A percentile compares a stretch with the other conserved stretches of the same genome.
Conservation (phyloP, 129 eudicot genomes). For the Arctium lappa region DNA sequence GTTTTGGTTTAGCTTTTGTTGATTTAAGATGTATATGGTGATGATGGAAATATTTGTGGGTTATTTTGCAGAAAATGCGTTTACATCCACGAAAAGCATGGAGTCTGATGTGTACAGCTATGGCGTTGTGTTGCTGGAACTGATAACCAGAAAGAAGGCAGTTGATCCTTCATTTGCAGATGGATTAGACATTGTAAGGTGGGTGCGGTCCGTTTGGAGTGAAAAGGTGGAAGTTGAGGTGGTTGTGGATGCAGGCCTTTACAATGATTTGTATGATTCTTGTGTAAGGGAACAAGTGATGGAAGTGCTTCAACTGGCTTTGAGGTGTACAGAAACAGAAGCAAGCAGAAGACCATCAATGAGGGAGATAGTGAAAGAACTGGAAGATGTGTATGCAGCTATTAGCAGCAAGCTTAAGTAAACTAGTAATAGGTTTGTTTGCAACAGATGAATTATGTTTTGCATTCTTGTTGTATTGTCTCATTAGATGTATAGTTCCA, state of each 20-base stretch:
- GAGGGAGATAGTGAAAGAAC: slow-evolving; percentile 74
- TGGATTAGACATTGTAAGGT: slow-evolving; percentile 59
- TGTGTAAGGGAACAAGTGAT: slow-evolving; percentile 55
- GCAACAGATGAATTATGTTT: too few relatives aligned
- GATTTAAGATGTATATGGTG: not conserved
- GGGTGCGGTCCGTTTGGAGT: slow-evolving; percentile 57
- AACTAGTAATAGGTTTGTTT: not conserved
- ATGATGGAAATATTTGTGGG: not conserved
- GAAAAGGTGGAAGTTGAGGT: slow-evolving; percentile 41
- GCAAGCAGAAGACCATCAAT: slow-evolving; percentile 62
- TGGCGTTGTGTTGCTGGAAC: slow-evolving; percentile 76
- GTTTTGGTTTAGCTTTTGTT: not conserved
- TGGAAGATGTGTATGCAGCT: slow-evolving; percentile 33
- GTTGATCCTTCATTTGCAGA: slow-evolving; percentile 48
- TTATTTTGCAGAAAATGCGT: slow-evolving; percentile 64
- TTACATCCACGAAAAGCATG: slow-evolving; percentile 49
- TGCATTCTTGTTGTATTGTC: not conserved
- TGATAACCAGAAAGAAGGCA: slow-evolving; percentile 69
- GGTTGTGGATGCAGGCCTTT: slow-evolving; percentile 56
- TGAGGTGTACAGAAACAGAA: slow-evolving; percentile 75
- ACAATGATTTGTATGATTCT: slow-evolving; percentile 49
- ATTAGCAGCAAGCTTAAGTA: slow-evolving; percentile 22
- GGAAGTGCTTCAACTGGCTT: slow-evolving; percentile 54
- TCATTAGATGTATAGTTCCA: not conserved
- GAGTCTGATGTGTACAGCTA: slow-evolving; percentile 94